phyloP scores from a whole-genome alignment of 2,329 filamentous ascomycete genomes.

The Xylaria polymorpha region DNA sequence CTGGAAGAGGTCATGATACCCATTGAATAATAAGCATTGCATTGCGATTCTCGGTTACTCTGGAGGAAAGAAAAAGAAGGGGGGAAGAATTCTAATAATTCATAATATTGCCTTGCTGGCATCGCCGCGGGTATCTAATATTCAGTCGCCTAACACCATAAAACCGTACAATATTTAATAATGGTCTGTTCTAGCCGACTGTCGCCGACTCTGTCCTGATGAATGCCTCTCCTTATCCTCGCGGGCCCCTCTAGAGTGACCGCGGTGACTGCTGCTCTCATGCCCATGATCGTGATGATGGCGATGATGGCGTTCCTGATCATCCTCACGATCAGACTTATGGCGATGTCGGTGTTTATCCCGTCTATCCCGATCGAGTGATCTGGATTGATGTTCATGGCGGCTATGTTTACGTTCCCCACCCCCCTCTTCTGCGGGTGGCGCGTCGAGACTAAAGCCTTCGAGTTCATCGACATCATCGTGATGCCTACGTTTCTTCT shows the following conservation, averaged over 20 bases:
- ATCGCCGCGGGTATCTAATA: slow-evolving; percentile 45
- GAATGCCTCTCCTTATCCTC: slow-evolving; percentile 33
- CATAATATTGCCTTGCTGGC: slow-evolving; percentile 19
- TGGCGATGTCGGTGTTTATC: slow-evolving; percentile 31
- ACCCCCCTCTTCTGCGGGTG: slow-evolving; percentile 26
- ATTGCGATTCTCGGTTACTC: not conserved
- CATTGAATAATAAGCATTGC: slow-evolving; percentile 16
- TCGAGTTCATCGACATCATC: slow-evolving; percentile 44
- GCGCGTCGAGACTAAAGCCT: slow-evolving; percentile 47
- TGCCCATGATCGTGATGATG: slow-evolving; percentile 23
- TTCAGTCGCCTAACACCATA: slow-evolving; percentile 41
- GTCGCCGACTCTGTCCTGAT: slow-evolving; percentile 40
- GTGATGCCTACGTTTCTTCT: slow-evolving; percentile 49
- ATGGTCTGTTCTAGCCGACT: slow-evolving; percentile 42
- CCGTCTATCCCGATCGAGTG: slow-evolving; percentile 22
- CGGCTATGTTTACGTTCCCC: slow-evolving; percentile 29
- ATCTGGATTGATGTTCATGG: slow-evolving; percentile 31
- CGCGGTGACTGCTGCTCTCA: slow-evolving; percentile 17
- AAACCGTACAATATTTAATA: slow-evolving; percentile 42
- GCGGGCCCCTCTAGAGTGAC: slow-evolving; percentile 26
- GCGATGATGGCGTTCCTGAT: slow-evolving; percentile 24
- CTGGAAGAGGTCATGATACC: slow-evolving; percentile 30
- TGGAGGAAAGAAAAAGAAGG: not conserved
- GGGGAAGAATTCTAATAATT: slow-evolving; percentile 19
- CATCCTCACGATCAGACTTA: slow-evolving; percentile 29